Conservation (phyloP, 176 grass and related monocot genomes). For the Poa pratensis region DNA sequence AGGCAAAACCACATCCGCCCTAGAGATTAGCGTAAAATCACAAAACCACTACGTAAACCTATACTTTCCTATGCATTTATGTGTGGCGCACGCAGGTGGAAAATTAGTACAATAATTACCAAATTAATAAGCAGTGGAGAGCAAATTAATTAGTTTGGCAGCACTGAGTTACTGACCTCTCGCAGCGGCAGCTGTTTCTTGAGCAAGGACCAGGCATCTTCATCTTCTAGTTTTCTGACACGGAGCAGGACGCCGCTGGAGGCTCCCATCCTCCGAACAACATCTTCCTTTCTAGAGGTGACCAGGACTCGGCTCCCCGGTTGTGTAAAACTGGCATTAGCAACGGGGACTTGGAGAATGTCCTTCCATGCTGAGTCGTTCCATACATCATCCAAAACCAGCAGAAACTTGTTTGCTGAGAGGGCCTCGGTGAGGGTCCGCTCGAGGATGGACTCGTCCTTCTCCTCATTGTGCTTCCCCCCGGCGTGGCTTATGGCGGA, state of each 20-base stretch:
- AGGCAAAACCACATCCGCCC: background rate
- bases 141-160: background rate
- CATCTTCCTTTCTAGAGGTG: background rate
- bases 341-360: too few relatives aligned
- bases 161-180: background rate
- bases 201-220: background rate
- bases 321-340: too few relatives aligned
- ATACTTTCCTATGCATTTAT: too few relatives aligned
- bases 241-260: too few relatives aligned
- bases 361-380: too few relatives aligned
- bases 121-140: background rate
- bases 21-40: too few relatives aligned
- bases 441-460: conserved; percentile 4
- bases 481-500: background rate
- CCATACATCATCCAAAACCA: background rate
- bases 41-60: too few relatives aligned
- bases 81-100: too few relatives aligned
- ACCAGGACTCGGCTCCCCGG: background rate
- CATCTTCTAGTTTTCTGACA: too few relatives aligned
- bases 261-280: too few relatives aligned
- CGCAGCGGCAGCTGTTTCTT: background rate
- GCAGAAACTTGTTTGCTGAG: background rate
- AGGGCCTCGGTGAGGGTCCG: background rate
- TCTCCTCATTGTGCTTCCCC: background rate
- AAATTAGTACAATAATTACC: too few relatives aligned